Percentiles rank a stretch among this genome's conserved stretches.
Evolutionary conservation across 2,329 filamentous ascomycete genomes (phyloP).

Genomic region (Blumeria hordei): DNA sequence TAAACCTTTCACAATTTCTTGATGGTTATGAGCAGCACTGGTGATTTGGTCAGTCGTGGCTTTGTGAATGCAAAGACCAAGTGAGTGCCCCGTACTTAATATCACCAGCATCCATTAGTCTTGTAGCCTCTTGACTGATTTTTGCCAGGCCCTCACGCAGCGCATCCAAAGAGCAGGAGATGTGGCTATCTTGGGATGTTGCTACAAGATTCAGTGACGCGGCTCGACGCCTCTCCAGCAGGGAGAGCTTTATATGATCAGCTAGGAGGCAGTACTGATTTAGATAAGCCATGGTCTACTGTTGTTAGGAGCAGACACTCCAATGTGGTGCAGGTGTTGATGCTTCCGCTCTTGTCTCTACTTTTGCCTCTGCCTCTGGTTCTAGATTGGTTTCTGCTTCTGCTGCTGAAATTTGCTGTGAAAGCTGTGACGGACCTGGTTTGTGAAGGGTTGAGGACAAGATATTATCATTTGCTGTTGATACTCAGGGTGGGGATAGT

Average conservation of each 20-base stretch:
- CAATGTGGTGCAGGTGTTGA: no score
- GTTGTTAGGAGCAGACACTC: no score
- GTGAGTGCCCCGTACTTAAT: constrained; percentile 25
- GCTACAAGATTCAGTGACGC: constrained; percentile 53
- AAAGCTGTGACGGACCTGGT: no score
- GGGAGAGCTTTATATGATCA: constrained; percentile 88
- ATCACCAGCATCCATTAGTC: constrained; percentile 38
- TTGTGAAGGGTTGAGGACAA: no score
- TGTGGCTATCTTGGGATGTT: constrained; percentile 58
- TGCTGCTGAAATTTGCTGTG: no score
- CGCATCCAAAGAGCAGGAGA: constrained; percentile 69
- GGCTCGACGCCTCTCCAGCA: constrained; percentile 76
- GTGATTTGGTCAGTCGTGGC: constrained; percentile 3
- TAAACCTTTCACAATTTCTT: constrained; percentile 42
- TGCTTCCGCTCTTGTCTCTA: no score
- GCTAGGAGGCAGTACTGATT: constrained; percentile 77
- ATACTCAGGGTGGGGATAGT: no score
- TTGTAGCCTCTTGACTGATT: constrained; percentile 37
- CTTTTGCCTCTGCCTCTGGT: no score
- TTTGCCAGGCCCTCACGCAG: constrained; percentile 56
- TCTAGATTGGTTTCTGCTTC: no score
- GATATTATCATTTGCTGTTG: no score
- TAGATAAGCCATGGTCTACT: constrained; percentile 25
- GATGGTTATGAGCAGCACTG: constrained; percentile 23
- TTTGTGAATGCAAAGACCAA: no score